Conservation (phyloP, 1,139 yeast species). For the Hyphopichia pseudoburtonii region DNA sequence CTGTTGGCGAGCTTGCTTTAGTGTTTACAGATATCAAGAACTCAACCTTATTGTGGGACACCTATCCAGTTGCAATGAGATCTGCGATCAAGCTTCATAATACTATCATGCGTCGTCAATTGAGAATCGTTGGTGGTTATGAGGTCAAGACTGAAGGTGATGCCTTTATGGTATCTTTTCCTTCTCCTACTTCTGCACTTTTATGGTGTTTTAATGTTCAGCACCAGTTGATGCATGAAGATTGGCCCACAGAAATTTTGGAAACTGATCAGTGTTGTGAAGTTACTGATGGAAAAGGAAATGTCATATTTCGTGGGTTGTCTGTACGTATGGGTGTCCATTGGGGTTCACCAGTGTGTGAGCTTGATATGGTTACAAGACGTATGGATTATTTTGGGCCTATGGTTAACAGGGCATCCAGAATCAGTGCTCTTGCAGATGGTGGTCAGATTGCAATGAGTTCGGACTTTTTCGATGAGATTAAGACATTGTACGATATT, state of each 20-base stretch:
- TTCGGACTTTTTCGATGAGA: slow-evolving; percentile 74
- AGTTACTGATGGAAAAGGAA: slow-evolving; percentile 66
- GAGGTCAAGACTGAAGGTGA: slow-evolving; percentile 99
- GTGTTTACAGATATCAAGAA: slow-evolving; percentile 97
- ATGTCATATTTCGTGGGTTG: slow-evolving; percentile 75
- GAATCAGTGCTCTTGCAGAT: slow-evolving; percentile 93
- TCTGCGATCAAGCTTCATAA: slow-evolving; percentile 95
- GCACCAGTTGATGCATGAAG: slow-evolving; percentile 74
- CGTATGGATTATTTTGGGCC: slow-evolving; percentile 99
- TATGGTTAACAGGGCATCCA: slow-evolving; percentile 92
- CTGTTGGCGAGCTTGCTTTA: slow-evolving; percentile 90
- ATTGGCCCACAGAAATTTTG: slow-evolving; percentile 94
- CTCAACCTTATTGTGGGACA: slow-evolving; percentile 91
- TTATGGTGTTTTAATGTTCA: slow-evolving; percentile 96
- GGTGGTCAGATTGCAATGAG: slow-evolving; percentile 97
- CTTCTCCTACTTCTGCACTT: slow-evolving; percentile 86
- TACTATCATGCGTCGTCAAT: slow-evolving; percentile 88
- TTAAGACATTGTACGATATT: slow-evolving; percentile 55
- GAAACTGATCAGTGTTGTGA: slow-evolving; percentile 84
- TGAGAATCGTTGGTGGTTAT: slow-evolving; percentile 92
- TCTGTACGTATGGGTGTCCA: slow-evolving; percentile 98
- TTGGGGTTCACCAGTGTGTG: slow-evolving; percentile 98
- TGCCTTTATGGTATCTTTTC: slow-evolving; percentile 98
- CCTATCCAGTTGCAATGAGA: slow-evolving; percentile 91
- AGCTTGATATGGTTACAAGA: slow-evolving; percentile 87